Base-by-base conservation (phyloP, 345 rosid genomes). In the Rubroshorea leprosula region DNA sequence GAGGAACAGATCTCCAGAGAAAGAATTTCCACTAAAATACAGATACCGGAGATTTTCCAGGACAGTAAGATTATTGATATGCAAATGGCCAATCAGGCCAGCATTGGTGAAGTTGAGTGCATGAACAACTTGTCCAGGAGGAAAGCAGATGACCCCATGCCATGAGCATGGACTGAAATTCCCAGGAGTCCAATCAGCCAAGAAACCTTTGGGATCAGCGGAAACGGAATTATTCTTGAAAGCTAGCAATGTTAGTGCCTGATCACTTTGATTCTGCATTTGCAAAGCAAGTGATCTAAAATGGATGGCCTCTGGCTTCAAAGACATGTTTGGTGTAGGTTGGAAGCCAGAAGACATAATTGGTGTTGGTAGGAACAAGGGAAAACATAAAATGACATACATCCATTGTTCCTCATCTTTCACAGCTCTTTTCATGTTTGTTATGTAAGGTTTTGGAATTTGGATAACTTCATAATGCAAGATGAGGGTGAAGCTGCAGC, bases 81-180 rank as follows among this genome's bases (percentile, higher is more conserved):
- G 70, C 9, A 90, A 68, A 18, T 52, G 29, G 14, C 96, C 89
- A 23, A 29, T 35, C 1, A 90, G 67, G 64, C 84, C 82, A 0
- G 74, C 72, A 67, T 77, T 61, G 43, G 70, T 71, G 48, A 87
- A 81, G 68, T 80, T 63, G 19, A 85, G 60, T 39, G 74, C 51
- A 2, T 68, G n/a, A n/a, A n/a, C 52, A 38, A 85, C 84, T 6
- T 60, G 59, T 55, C 85, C 82, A 38, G 59, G 67, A 5, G 2
- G 2, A 39, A 92, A 83, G 69, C 91, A 87, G 24, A 75, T 66
- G 45, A 87, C 82, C 20, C 97, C 97, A 23, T 12, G 53, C 95
- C 95, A 85, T 8, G 75, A 67, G 31, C 95, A 84, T 5, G 88
- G 78, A 48, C n/a, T 55, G 9, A 47, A 54, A n/a, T 83, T 69